Base-by-base conservation (phyloP, 129 eudicot species). In the Gnaphalium uliginosum region DNA sequence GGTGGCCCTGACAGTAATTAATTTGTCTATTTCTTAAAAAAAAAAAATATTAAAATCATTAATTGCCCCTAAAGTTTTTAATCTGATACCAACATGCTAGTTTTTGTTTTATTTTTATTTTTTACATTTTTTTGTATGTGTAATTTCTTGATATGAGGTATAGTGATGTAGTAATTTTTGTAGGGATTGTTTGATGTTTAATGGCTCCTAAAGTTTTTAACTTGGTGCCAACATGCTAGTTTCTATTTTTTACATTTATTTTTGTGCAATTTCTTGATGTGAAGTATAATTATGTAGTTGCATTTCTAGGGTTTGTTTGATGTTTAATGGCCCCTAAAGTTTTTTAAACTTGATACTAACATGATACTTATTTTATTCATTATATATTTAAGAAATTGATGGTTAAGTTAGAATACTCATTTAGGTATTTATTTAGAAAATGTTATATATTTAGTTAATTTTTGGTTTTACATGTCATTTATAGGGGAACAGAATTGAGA, bases 1-100 rank as follows among this genome's bases (percentile, higher is more conserved):
- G 97, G 97, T 73, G 97, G 97, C 70, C 93, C 97, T 62, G 97
- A 92, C 64, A 92, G 97, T 92, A 46, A 46, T 46, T 46, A 46
- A 13, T 46, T 9, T n/a, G n/a, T n/a, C n/a, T n/a, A n/a, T n/a
- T n/a, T n/a, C n/a, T n/a, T n/a, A n/a, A n/a, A n/a, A n/a, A n/a
- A n/a, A n/a, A n/a, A n/a, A n/a, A n/a, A 26, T 59, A 22, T 11
- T 53, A 0, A 18, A 17, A 53, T 53, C 24, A 56, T 19, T n/a
- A 18, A 56, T 56, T n/a, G 61, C 61, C 4, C 61, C 22, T 19
- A 19, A 56, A n/a, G 61, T 19, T 19, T 56, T n/a, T 5, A 56
- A n/a, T 1, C 1, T 56, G 61, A 22, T 0, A 56, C 61, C 24
- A 6, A 56, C 25, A 9, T 46, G 53, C 53, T 17, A 6, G n/a